Percentiles rank a stretch among this genome's conserved stretches.
These are phyloP conservation scores for Cyamopsis tetragonoloba DNA, from an alignment of 306 rosid species.

Conservation along the genomic window DNA sequence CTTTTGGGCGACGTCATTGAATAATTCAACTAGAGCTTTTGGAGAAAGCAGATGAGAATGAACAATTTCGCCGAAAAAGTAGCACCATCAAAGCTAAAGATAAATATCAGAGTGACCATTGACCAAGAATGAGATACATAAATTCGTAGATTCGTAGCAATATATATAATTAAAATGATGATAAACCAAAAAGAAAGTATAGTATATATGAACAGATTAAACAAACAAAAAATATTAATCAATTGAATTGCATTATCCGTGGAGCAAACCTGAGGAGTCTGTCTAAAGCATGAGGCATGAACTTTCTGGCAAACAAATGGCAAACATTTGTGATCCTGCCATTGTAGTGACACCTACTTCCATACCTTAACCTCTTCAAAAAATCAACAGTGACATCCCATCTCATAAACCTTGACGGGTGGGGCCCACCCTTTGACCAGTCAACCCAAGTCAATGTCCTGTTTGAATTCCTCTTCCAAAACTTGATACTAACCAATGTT, in stretches of 20 bases:
- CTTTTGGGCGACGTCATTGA: no score
- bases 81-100: no score
- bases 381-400: slow-evolving; percentile 41
- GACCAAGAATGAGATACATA: no score
- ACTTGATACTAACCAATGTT: slow-evolving; percentile 45
- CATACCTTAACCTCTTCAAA: slow-evolving; percentile 50
- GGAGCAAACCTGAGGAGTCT: slow-evolving; percentile 70
- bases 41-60: no score
- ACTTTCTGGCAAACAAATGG: slow-evolving; percentile 82
- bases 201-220: no score
- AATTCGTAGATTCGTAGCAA: no score
- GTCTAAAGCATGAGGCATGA: slow-evolving; percentile 54
- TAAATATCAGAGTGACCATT: no score
- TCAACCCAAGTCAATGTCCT: slow-evolving; percentile 89
- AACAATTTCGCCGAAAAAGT: no score
- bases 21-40: no score
- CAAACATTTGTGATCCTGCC: slow-evolving; percentile 49
- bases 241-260: slow-evolving; percentile 59
- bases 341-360: slow-evolving; percentile 49
- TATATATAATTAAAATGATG: background rate
- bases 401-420: slow-evolving; percentile 54
- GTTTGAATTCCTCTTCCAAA: slow-evolving; percentile 50
- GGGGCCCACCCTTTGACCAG: slow-evolving; percentile 80
- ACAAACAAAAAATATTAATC: background rate
- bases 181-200: no score